These are phyloP conservation scores for Senna siamea DNA, from an alignment of 306 rosid genomes.

Conservation along the genomic window DNA sequence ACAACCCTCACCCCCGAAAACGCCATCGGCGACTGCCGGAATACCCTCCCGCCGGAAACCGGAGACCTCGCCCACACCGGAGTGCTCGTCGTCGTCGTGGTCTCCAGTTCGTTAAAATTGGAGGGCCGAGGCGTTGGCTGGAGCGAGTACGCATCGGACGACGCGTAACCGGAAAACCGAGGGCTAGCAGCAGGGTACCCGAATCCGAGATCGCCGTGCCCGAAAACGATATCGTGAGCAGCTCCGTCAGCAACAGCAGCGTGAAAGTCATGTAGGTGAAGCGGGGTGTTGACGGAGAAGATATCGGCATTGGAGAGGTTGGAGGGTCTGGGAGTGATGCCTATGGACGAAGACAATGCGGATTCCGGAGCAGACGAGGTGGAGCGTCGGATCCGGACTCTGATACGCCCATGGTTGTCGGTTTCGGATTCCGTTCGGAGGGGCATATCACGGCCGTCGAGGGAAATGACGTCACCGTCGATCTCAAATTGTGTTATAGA, in stretches of 20 bases:
- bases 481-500: slow-evolving; percentile 76
- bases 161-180: slow-evolving; percentile 40
- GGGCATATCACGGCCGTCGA: slow-evolving; percentile 62
- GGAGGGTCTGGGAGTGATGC: slow-evolving; percentile 70
- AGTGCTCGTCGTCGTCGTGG: slow-evolving; percentile 37
- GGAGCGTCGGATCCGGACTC: slow-evolving; percentile 47
- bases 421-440: slow-evolving; percentile 74
- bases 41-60: not conserved
- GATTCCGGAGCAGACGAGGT: slow-evolving; percentile 51
- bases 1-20: no score
- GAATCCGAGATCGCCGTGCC: not conserved
- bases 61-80: slow-evolving; percentile 41
- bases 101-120: slow-evolving; percentile 47
- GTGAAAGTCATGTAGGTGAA: slow-evolving; percentile 25
- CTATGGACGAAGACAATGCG: slow-evolving; percentile 28
- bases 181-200: slow-evolving; percentile 36
- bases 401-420: slow-evolving; percentile 60
- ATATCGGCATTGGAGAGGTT: slow-evolving; percentile 83
- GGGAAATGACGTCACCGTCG: slow-evolving; percentile 78
- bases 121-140: slow-evolving; percentile 78
- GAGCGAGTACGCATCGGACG: slow-evolving; percentile 49
- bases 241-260: slow-evolving; percentile 49
- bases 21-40: slow-evolving; percentile 11
- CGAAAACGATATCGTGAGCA: not conserved
- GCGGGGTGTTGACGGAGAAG: slow-evolving; percentile 59